Evolutionary conservation across 768 basidiomycete genomes (phyloP), one percentile per base, ranked within the genome.

Genomic region (Suillus clintonianus): DNA sequence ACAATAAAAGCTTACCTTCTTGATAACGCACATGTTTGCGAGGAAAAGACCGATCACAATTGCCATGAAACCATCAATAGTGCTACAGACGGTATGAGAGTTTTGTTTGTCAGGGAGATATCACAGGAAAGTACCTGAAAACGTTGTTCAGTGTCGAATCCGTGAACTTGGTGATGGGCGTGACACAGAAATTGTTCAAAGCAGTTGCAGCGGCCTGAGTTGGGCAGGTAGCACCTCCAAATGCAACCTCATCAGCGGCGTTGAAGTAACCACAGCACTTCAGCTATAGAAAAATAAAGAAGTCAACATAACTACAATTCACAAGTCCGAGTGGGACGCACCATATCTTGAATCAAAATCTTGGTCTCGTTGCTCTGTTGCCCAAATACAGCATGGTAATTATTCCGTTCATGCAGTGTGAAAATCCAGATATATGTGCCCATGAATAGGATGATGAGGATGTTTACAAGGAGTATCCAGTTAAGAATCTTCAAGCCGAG

Each of bases 231-330:
- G 62, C 73, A 41, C 89, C 88, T n/a, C 86, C 87, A 55, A 88
- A 78, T 64, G 83, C 86, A 39, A 83, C 82, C 4, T 80, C 67
- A 64, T 90, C 84, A 3, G 85, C 85, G 24, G 85, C 85, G 66
- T 85, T 85, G 72, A 91, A 91, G 76, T 94, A 97, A 19, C 95
- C 95, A 69, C 95, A 97, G 78, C 95, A 96, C 62, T 77, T 74
- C 68, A 94, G 81, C 94, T 95, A 62, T 60, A 54, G 30, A 60
- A 34, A 60, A 53, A 59, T 55, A n/a, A 24, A 34, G 19, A 36
- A 8, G 22, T 15, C 27, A 30, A 42, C 2, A 50, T 7, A 27
- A 27, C 32, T 27, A 45, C 13, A 15, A 58, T 15, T 24, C 10
- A 15, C 32, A 34, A 9, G 32, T 10, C 19, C 32, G 50, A 55